phyloP scores from a whole-genome alignment of 257 asterid species.

The Cruciata laevipes region DNA sequence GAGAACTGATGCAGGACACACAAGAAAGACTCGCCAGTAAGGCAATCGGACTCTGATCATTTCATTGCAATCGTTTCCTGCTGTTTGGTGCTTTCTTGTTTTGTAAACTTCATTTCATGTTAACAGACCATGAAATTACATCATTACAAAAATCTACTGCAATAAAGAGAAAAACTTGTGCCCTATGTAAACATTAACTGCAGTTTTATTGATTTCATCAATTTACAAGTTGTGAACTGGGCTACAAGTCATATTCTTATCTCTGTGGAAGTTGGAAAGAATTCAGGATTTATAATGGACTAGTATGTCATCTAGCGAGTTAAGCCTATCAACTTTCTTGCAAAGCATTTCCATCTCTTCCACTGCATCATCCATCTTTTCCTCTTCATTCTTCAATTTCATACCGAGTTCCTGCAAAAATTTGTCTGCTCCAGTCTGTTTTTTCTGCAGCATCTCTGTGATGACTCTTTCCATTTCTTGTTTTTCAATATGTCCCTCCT shows the following conservation, averaged over 20 bases:
- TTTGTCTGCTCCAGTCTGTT: conserved; percentile 25
- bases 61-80: too few species aligned
- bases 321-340: conserved; percentile 19
- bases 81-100: not conserved
- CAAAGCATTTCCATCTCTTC: conserved; percentile 36
- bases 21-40: not conserved
- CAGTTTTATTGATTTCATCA: not conserved
- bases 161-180: not conserved
- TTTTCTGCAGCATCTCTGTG: conserved; percentile 33
- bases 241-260: not conserved
- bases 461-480: conserved; percentile 39
- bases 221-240: not conserved
- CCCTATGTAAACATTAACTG: not conserved
- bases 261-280: not conserved
- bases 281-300: conserved; percentile 1
- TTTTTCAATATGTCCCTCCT: conserved; percentile 29
- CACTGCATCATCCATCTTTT: conserved; percentile 35
- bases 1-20: not conserved
- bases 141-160: not conserved
- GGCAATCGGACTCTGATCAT: not conserved
- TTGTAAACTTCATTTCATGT: not conserved
- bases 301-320: conserved; percentile 12
- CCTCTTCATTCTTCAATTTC: conserved; percentile 31
- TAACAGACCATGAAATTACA: not conserved
- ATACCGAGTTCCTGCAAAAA: conserved; percentile 32